phyloP scores from a whole-genome alignment of 768 basidiomycete species.

The Pholiota microspora region DNA sequence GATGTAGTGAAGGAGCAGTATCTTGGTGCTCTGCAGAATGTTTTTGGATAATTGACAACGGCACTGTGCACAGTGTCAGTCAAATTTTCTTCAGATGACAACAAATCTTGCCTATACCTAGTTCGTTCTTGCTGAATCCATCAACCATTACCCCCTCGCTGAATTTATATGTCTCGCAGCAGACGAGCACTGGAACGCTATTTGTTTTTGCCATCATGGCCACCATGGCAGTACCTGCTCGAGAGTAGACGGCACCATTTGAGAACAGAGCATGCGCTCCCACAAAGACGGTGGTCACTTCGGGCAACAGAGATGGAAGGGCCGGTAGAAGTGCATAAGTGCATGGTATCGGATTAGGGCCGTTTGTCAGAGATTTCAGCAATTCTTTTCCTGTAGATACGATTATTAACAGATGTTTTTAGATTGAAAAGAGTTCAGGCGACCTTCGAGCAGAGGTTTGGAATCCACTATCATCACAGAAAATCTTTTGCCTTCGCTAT shows the following conservation, averaged over 20 bases:
- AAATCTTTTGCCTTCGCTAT: constrained; percentile 72
- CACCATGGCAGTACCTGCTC: constrained; percentile 93
- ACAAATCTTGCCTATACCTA: constrained; percentile 54
- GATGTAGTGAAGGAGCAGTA: constrained; percentile 41
- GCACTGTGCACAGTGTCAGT: constrained; percentile 26
- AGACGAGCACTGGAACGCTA: constrained; percentile 91
- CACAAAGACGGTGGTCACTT: constrained; percentile 81
- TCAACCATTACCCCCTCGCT: constrained; percentile 91
- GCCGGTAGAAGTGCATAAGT: constrained; percentile 93
- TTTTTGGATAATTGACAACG: constrained; percentile 30
- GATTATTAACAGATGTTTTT: constrained; percentile 1
- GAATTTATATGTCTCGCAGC: constrained; percentile 99
- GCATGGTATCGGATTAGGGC: constrained; percentile 64
- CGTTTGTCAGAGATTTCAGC: constrained; percentile 63
- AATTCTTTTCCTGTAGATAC: constrained; percentile 67
- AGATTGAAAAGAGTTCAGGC: neutral
- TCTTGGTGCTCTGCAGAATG: constrained; percentile 21
- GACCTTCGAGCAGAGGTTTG: constrained; percentile 91
- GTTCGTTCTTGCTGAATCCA: constrained; percentile 93
- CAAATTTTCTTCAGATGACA: neutral
- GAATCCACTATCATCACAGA: constrained; percentile 94
- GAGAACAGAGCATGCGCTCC: constrained; percentile 95
- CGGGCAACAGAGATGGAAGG: constrained; percentile 73
- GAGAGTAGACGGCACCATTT: constrained; percentile 90
- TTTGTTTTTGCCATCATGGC: constrained; percentile 94